Percentiles rank a stretch among this genome's conserved stretches.
Conservation (phyloP, 176 grass and related monocot genomes). For the Oryza punctata region DNA sequence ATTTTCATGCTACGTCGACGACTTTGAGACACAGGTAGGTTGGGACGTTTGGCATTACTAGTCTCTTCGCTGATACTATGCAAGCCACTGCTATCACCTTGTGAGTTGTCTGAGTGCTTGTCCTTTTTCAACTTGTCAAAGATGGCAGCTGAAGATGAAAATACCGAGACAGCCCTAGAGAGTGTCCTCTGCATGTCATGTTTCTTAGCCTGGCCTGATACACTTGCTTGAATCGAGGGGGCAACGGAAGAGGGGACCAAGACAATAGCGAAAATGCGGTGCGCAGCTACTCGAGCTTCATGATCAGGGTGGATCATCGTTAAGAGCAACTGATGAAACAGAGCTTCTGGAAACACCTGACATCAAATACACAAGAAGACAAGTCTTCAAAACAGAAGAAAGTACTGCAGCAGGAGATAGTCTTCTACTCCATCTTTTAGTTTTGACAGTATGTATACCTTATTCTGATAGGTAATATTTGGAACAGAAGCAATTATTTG, state of each 20-base stretch:
- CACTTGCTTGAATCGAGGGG: slow-evolving; percentile 51
- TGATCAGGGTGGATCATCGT: slow-evolving; percentile 96
- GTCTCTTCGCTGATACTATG: slow-evolving; percentile 45
- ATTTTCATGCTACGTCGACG: slow-evolving; percentile 57
- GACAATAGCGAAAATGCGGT: slow-evolving; percentile 98
- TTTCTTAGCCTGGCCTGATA: slow-evolving; percentile 46
- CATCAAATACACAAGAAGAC: slow-evolving; percentile 37
- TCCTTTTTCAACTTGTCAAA: slow-evolving; percentile 94
- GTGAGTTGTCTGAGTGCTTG: slow-evolving; percentile 57
- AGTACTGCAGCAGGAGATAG: slow-evolving; percentile 19
- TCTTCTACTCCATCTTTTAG: slow-evolving; percentile 9
- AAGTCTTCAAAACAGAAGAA: slow-evolving; percentile 35
- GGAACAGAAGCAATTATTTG: slow-evolving; percentile 97
- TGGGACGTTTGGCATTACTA: slow-evolving; percentile 54
- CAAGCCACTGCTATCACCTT: slow-evolving; percentile 45
- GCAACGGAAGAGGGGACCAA: slow-evolving; percentile 95
- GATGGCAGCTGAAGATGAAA: slow-evolving; percentile 99
- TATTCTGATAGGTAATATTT: slow-evolving; percentile 95
- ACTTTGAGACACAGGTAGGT: slow-evolving; percentile 72
- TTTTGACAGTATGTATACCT: slow-evolving; percentile 50
- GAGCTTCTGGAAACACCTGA: slow-evolving; percentile 95
- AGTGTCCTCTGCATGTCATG: slow-evolving; percentile 93
- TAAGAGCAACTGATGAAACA: slow-evolving; percentile 97
- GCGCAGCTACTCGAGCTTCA: slow-evolving; percentile 83
- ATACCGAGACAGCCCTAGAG: slow-evolving; percentile 95